Evolutionary conservation across 805 yeast species (phyloP).

Genomic region (Starmerella sirachaensis): DNA sequence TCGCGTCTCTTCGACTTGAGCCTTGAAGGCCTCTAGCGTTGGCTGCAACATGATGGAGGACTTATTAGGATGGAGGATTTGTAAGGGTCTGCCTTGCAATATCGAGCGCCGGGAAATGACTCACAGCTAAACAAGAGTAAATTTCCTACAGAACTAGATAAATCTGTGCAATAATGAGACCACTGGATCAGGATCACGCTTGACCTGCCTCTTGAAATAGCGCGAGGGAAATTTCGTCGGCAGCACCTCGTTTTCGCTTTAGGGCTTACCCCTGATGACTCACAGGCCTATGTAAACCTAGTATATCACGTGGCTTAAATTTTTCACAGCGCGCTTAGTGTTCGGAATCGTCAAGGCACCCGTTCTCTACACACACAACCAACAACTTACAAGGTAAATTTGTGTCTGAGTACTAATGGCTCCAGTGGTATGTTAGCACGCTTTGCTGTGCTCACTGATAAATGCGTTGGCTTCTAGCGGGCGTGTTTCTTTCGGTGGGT

Average conservation of each 20-base stretch:
- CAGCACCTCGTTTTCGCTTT: neutral
- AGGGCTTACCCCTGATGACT: slow-evolving; percentile 10
- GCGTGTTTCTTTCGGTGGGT: slow-evolving; percentile 21
- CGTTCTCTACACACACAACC: slow-evolving; percentile 1
- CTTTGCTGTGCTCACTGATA: slow-evolving; percentile 31
- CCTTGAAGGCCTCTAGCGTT: slow-evolving; percentile 34
- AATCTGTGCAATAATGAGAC: no score
- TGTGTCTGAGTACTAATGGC: slow-evolving; percentile 47
- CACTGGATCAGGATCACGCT: no score
- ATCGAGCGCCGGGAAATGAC: neutral
- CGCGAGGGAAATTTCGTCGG: no score
- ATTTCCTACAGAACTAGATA: no score
- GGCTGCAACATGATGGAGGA: slow-evolving; percentile 38
- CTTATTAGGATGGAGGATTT: neutral
- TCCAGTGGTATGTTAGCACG: slow-evolving; percentile 72
- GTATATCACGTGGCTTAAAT: slow-evolving; percentile 2
- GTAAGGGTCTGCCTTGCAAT: neutral
- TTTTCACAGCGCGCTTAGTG: slow-evolving; percentile 4
- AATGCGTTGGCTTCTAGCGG: slow-evolving; percentile 5
- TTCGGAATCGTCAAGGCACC: no score
- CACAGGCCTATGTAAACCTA: slow-evolving; percentile 1
- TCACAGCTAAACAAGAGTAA: no score
- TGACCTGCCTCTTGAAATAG: no score
- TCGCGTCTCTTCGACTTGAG: slow-evolving; percentile 27
- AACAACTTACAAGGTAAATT: slow-evolving; percentile 12